A percentile compares a stretch with the other conserved stretches of the same genome.
Evolutionary conservation across 257 asterid species (phyloP).

Genomic region (Jaltomata sinuosa): DNA sequence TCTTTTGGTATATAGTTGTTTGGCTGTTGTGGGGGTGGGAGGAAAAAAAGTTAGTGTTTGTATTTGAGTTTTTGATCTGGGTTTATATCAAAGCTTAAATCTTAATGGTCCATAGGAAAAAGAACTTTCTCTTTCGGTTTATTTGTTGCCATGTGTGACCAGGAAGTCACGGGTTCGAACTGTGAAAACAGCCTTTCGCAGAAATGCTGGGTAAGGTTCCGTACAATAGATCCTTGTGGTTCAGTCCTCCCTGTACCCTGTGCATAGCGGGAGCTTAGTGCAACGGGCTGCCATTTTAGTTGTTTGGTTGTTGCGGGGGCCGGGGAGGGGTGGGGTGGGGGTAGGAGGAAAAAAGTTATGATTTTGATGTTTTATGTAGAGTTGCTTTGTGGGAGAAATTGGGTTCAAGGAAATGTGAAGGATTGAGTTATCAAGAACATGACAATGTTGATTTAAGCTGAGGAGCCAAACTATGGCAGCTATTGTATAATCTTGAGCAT

Average conservation of each 20-base stretch:
- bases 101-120: not conserved
- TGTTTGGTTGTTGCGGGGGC: not conserved
- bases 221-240: not conserved
- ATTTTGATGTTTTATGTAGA: not conserved
- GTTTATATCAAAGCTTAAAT: not conserved
- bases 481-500: not conserved
- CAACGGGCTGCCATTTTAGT: not conserved
- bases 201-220: not conserved
- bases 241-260: not conserved
- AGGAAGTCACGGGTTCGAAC: too few relatives aligned
- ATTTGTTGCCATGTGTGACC: too few relatives aligned
- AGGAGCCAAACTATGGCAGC: not conserved
- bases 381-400: not conserved
- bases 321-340: rapidly evolving
- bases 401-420: not conserved
- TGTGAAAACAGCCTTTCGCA: too few relatives aligned
- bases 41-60: not conserved
- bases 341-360: not conserved
- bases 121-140: too few relatives aligned
- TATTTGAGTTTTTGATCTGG: not conserved
- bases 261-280: not conserved
- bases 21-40: not conserved
- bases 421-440: not conserved
- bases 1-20: not conserved
- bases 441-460: not conserved